Conservation (phyloP, 179 eudicot genomes). For the Beta lomatogona region DNA sequence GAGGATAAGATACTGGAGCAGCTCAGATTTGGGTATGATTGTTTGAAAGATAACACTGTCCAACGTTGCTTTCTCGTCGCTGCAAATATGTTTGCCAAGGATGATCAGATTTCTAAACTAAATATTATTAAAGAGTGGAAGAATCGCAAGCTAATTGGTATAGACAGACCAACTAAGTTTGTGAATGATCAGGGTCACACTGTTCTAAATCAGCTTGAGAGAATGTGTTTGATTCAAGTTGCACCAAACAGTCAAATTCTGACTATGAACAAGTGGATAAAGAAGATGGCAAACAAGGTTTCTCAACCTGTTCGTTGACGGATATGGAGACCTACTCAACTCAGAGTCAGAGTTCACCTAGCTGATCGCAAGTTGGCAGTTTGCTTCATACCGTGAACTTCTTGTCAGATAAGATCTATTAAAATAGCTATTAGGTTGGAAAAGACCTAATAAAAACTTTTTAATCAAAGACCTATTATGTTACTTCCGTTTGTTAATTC, state of each 20-base stretch:
- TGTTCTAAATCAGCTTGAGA: slow-evolving; percentile 17
- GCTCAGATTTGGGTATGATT: slow-evolving; percentile 18
- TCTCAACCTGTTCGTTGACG: not conserved
- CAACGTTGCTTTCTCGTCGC: slow-evolving; percentile 5
- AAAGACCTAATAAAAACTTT: too few relatives aligned
- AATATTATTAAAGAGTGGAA: slow-evolving; percentile 10
- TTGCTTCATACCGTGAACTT: too few relatives aligned
- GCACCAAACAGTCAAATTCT: not conserved
- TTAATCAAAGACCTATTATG: too few relatives aligned
- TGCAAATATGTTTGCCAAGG: slow-evolving; percentile 1
- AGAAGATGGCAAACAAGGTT: slow-evolving; percentile 22
- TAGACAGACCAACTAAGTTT: not conserved
- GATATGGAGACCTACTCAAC: too few relatives aligned
- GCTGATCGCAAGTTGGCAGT: too few relatives aligned
- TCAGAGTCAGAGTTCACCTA: not conserved
- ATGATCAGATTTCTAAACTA: not conserved
- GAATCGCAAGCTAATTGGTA: not conserved
- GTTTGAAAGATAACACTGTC: slow-evolving; percentile 7
- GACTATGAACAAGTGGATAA: slow-evolving; percentile 29
- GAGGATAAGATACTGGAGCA: slow-evolving; percentile 22
- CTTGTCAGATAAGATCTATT: too few relatives aligned
- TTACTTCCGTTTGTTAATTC: too few relatives aligned
- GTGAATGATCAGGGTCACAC: slow-evolving; percentile 22
- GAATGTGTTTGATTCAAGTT: slow-evolving; percentile 20
- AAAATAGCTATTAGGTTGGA: too few relatives aligned